Evolutionary conservation across 2,329 filamentous ascomycete species (phyloP).

Genomic region (Ophiobolus disseminans): DNA sequence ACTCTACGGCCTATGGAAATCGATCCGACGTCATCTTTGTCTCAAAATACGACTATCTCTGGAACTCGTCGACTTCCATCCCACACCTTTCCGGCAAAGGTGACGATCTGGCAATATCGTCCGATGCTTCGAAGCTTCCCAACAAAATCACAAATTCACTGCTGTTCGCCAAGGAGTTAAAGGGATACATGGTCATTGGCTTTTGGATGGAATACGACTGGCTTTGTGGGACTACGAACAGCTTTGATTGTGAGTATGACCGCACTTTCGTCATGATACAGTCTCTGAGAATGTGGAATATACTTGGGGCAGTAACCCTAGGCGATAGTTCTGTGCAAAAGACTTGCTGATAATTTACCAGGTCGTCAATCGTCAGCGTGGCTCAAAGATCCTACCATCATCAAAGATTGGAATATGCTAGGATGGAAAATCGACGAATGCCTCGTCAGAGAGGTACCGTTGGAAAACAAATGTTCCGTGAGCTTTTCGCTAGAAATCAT

Average conservation of each 20-base stretch:
- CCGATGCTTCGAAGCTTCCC: not conserved
- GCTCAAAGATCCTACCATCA: not conserved
- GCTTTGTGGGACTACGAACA: slow-evolving; percentile 1
- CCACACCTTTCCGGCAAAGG: not conserved
- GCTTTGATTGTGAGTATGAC: not conserved
- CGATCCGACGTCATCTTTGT: slow-evolving; percentile 1
- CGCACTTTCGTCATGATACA: no score
- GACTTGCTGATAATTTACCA: not conserved
- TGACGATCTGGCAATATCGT: not conserved
- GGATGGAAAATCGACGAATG: slow-evolving; percentile 1
- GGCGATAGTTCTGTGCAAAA: no score
- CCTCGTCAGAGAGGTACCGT: not conserved
- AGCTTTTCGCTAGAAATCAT: not conserved
- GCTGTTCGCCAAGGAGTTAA: not conserved
- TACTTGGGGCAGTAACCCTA: no score
- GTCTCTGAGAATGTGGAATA: no score
- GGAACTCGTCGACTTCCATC: not conserved
- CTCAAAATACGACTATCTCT: not conserved
- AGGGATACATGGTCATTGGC: not conserved
- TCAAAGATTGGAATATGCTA: slow-evolving; percentile 1
- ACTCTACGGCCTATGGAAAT: not conserved
- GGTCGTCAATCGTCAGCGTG: not conserved
- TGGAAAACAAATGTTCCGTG: not conserved
- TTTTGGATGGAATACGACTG: not conserved
- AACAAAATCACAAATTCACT: not conserved